Percentiles rank a stretch among this genome's conserved stretches.
These are phyloP conservation scores for Lipomyces mesembrius DNA, from an alignment of 805 yeast genomes.

Conservation along the genomic window DNA sequence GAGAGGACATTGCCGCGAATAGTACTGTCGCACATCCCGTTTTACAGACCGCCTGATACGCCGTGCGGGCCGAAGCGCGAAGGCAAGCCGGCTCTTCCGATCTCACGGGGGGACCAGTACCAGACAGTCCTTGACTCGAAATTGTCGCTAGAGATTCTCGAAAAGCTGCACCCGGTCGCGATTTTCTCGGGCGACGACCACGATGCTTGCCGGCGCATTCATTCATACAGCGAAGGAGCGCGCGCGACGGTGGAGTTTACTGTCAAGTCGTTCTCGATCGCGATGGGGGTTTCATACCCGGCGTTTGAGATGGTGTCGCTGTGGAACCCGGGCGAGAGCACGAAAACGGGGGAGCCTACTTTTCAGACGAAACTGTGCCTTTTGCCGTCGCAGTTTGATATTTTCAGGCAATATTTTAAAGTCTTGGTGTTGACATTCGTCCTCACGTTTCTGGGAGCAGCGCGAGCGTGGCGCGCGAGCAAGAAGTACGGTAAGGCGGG, in stretches of 20 bases:
- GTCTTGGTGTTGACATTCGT: constrained; percentile 25
- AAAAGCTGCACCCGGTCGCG: constrained; percentile 63
- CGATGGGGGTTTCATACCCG: constrained; percentile 84
- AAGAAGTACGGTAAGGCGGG: constrained; percentile 11
- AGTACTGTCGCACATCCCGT: constrained; percentile 84
- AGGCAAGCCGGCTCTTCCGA: constrained; percentile 64
- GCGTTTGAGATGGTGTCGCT: constrained; percentile 84
- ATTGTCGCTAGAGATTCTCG: constrained; percentile 62
- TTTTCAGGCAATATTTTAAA: constrained; percentile 32
- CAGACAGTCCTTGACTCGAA: constrained; percentile 81
- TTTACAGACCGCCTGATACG: constrained; percentile 66
- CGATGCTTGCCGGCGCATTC: constrained; percentile 84
- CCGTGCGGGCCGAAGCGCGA: constrained; percentile 82
- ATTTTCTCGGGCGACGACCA: constrained; percentile 96
- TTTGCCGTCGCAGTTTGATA: constrained; percentile 37
- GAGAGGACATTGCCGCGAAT: constrained; percentile 59
- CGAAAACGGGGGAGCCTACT: constrained; percentile 14
- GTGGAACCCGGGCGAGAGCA: constrained; percentile 30
- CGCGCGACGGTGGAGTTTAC: constrained; percentile 65
- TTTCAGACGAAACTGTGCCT: constrained; percentile 39
- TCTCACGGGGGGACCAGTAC: constrained; percentile 78
- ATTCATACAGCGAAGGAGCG: constrained; percentile 46
- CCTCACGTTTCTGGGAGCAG: constrained; percentile 5
- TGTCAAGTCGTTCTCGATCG: constrained; percentile 88
- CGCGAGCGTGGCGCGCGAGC: neutral